Evolutionary conservation across 495 filamentous ascomycete genomes (phyloP), one percentile per base, ranked within the genome.

Genomic region (Choiromyces venosus): DNA sequence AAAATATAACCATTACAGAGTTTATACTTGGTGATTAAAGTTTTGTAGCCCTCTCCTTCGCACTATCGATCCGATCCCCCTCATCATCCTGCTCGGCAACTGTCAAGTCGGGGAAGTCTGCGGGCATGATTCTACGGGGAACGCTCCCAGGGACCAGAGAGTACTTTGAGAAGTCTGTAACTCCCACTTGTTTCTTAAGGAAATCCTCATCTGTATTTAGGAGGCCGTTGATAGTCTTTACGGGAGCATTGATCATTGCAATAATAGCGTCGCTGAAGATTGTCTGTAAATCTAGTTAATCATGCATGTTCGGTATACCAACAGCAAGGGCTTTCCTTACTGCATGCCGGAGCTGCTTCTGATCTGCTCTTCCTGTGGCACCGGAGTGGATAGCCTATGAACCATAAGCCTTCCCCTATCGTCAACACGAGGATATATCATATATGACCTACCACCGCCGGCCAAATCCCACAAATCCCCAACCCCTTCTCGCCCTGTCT

Each of bases 41-140:
- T 19, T 72, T 77, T 35, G 65, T 68, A 14, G 25, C 37, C 38
- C 40, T 76, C 35, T 68, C 12, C 37, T 69, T 37, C 2, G 40
- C 52, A 81, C 91, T 94, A 82, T 95, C 91, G 81, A 89, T 86
- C 73, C 88, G 86, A 80, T 84, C 85, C 6, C 93, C 93, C 81
- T 96, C 91, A 75, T 96, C 93, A 73, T 89, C 89, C 82, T 96
- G 92, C 84, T 96, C 93, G 33, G 84, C 86, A 21, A 96, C 92
- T 42, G 85, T 87, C 70, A 96, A 76, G 66, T 90, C 86, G 1
- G 93, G 93, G 75, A 96, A 85, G 72, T 85, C 79, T 0, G 80
- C 84, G 0, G 93, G 93, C 93, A 96, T 94, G 66, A 96, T 95
- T 56, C 93, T 83, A 36, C 92, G 82, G 0, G 93, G 92, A 0